Conservation (phyloP, 768 basidiomycete species). For the Lactifluus pinguis region DNA sequence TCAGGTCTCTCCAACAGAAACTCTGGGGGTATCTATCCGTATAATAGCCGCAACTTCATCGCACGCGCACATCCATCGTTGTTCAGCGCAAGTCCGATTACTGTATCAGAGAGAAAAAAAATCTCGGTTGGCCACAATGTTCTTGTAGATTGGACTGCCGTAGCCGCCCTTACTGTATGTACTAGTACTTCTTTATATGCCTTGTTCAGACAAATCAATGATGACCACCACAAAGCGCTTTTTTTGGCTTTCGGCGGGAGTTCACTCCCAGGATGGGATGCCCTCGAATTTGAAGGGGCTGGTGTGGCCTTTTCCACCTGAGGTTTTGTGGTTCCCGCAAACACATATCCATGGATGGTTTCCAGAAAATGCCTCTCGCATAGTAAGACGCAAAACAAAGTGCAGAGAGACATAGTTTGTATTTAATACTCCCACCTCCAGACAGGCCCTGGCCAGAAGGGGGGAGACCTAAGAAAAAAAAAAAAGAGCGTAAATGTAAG, state of each 20-base stretch:
- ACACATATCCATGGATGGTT: too few species aligned
- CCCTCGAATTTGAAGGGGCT: too few species aligned
- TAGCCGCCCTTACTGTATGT: not conserved
- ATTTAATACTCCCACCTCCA: not conserved
- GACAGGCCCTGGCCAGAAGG: not conserved
- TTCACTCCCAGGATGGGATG: too few species aligned
- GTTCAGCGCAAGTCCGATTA: not conserved
- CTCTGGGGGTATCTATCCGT: not conserved
- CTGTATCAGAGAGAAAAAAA: not conserved
- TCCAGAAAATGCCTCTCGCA: too few species aligned
- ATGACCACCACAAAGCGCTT: not conserved
- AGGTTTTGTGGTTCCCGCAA: too few species aligned
- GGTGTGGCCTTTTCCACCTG: too few species aligned
- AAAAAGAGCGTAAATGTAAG: not conserved
- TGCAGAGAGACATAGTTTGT: not conserved
- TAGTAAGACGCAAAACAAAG: not conserved
- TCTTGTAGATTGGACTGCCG: not conserved
- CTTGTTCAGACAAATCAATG: not conserved
- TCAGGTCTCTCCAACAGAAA: not conserved
- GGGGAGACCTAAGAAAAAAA: not conserved
- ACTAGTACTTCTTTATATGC: not conserved
- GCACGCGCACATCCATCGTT: not conserved
- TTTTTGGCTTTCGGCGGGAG: too few species aligned
- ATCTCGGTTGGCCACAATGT: not conserved
- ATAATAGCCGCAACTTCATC: not conserved